phyloP scores from a whole-genome alignment of 2,329 filamentous ascomycete species.

The Pseudocercospora musae region DNA sequence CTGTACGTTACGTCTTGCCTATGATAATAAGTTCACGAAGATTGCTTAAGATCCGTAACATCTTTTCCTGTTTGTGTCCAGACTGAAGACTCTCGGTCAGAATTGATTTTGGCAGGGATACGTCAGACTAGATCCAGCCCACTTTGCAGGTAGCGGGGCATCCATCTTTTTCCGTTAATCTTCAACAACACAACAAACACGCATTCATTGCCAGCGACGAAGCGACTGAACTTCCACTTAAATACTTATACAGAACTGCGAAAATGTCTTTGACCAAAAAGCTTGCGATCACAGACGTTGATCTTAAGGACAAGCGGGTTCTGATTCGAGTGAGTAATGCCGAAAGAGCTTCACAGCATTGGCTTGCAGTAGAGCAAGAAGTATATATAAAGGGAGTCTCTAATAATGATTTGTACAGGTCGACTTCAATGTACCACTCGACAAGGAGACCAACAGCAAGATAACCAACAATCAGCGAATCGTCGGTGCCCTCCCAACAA shows the following conservation, averaged over 20 bases:
- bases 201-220: not conserved
- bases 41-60: not conserved
- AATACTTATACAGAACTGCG: constrained; percentile 4
- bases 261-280: constrained; percentile 98
- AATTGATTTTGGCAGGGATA: not conserved
- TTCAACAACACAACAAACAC: constrained; percentile 5
- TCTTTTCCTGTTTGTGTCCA: not conserved
- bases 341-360: constrained; percentile 1
- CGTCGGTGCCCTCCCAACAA: constrained; percentile 66
- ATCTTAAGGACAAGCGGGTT: constrained; percentile 97
- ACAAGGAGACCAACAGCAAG: constrained; percentile 71
- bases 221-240: not conserved
- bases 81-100: not conserved
- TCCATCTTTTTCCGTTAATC: not conserved
- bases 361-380: not conserved
- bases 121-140: not conserved
- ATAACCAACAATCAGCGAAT: constrained; percentile 99
- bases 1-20: not conserved
- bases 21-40: not conserved
- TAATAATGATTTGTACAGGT: constrained; percentile 56
- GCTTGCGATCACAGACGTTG: constrained; percentile 92
- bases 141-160: not conserved
- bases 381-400: not conserved
- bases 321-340: constrained; percentile 71
- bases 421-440: constrained; percentile 99